Percentiles rank a stretch among this genome's conserved stretches.
phyloP scores from a whole-genome alignment of 371 early-diverging fungal genomes.

The Rhizopus arrhizus region DNA sequence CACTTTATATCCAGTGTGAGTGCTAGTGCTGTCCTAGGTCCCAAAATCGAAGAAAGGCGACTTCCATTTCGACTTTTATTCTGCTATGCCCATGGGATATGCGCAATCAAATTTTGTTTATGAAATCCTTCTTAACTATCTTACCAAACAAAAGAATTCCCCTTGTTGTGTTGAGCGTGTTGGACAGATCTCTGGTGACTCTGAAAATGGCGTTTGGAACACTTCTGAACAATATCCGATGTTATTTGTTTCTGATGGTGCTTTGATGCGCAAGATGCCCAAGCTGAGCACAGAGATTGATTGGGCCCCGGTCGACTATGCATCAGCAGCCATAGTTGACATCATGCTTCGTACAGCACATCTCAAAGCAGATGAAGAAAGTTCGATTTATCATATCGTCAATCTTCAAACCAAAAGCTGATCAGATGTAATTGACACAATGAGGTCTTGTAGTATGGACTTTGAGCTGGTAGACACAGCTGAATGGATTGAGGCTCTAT shows the following conservation, averaged over 20 bases:
- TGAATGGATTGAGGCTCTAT: constrained; percentile 34
- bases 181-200: constrained; percentile 51
- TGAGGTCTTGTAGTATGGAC: constrained; percentile 31
- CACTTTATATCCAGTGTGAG: constrained; percentile 38
- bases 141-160: constrained; percentile 30
- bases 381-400: constrained; percentile 39
- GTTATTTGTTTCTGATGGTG: constrained; percentile 29
- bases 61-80: constrained; percentile 22
- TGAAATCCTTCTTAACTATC: constrained; percentile 32
- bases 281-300: constrained; percentile 26
- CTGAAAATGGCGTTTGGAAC: constrained; percentile 44
- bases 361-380: neutral
- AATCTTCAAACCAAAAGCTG: constrained; percentile 32
- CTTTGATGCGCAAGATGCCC: constrained; percentile 27
- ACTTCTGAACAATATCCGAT: constrained; percentile 36
- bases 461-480: constrained; percentile 29
- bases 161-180: constrained; percentile 41
- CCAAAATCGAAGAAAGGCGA: constrained; percentile 24
- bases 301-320: constrained; percentile 42
- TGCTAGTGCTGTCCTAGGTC: constrained; percentile 9
- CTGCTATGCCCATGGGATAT: constrained; percentile 43
- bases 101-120: constrained; percentile 43
- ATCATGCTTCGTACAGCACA: constrained; percentile 34
- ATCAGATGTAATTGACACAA: constrained; percentile 25
- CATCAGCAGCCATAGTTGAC: constrained; percentile 32